Evolutionary conservation across 73 alveolate genomes (phyloP), one percentile per base, ranked within the genome.

Genomic region (Paramecium sonneborni): DNA sequence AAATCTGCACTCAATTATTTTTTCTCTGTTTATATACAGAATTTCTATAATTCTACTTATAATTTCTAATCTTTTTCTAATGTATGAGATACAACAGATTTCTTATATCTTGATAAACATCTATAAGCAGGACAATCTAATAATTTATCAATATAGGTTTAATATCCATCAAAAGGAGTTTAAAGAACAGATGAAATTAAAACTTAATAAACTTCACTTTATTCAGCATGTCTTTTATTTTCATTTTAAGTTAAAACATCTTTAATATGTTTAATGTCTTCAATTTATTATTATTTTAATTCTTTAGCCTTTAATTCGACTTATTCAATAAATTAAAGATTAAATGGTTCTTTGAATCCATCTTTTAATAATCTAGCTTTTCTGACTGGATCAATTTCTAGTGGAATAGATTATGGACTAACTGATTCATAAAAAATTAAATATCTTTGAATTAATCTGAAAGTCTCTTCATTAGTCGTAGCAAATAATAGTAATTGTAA

Each of bases 261-360:
- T n/a, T 48, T 15, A 2, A 48, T 1, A 48, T 72, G 86, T 72
- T 72, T 72, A n/a, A 72, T 21, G 30, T 72, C 86, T 26, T 72
- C 86, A 32, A 72, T 72, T n/a, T 35, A 14, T 35, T 32, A 18
- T 32, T 72, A 21, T 38, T 72, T 72, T 12, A 72, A 30, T 34
- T 72, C 86, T 35, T 72, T 72, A 10, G 28, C 56, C 34, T 35
- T 72, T 12, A 3, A 32, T 35, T 72, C 86, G 23, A 14, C 21
- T 23, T 58, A 23, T 28, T 58, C 82, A 9, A 58, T 18, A 58
- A 58, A 58, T 58, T 58, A 58, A 2, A 28, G 7, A 58, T 58
- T 58, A 4, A 58, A 58, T 58, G 82, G 82, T 58, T 58, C 82
- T 24, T 58, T 58, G 21, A 58, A 58, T 58, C 82, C 82, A 58